Evolutionary conservation across 345 rosid species (phyloP).

Genomic region (Microthlaspi erraticum): DNA sequence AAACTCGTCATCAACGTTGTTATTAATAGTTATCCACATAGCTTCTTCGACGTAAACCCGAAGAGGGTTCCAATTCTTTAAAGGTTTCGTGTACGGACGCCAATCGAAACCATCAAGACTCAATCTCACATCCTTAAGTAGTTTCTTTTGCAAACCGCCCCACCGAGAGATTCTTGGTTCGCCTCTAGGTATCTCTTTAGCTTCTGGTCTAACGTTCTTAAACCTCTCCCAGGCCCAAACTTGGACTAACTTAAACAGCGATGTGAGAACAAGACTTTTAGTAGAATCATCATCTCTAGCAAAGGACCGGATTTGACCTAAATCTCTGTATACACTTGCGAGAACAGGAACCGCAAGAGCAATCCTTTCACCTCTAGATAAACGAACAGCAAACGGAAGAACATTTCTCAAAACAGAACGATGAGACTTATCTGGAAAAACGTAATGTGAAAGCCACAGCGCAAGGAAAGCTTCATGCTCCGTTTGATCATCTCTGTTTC

Average conservation of each 20-base stretch:
- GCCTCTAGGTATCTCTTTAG: slow-evolving; percentile 19
- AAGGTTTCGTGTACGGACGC: background rate
- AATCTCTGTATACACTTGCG: slow-evolving; percentile 51
- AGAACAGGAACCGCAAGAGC: slow-evolving; percentile 58
- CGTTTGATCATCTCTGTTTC: slow-evolving; percentile 36
- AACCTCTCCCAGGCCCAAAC: slow-evolving; percentile 62
- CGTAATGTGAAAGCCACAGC: slow-evolving; percentile 47
- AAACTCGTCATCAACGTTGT: slow-evolving; percentile 42
- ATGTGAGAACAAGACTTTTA: slow-evolving; percentile 28
- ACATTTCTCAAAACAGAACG: background rate
- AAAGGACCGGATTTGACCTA: slow-evolving; percentile 27
- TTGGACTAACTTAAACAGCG: slow-evolving; percentile 53
- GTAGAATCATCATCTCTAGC: background rate
- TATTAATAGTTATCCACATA: slow-evolving; percentile 36
- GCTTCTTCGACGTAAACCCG: slow-evolving; percentile 42
- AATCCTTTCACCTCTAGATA: slow-evolving; percentile 51
- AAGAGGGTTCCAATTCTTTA: slow-evolving; percentile 36
- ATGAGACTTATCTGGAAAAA: slow-evolving; percentile 11
- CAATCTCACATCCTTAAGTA: slow-evolving; percentile 19
- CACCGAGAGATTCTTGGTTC: slow-evolving; percentile 48
- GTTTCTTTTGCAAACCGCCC: slow-evolving; percentile 17
- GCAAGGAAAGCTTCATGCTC: slow-evolving; percentile 59
- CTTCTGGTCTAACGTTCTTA: background rate
- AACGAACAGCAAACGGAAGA: slow-evolving; percentile 45
- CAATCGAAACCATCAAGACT: slow-evolving; percentile 36